phyloP scores from a whole-genome alignment of 495 filamentous ascomycete species.

The Talaromyces adpressus region DNA sequence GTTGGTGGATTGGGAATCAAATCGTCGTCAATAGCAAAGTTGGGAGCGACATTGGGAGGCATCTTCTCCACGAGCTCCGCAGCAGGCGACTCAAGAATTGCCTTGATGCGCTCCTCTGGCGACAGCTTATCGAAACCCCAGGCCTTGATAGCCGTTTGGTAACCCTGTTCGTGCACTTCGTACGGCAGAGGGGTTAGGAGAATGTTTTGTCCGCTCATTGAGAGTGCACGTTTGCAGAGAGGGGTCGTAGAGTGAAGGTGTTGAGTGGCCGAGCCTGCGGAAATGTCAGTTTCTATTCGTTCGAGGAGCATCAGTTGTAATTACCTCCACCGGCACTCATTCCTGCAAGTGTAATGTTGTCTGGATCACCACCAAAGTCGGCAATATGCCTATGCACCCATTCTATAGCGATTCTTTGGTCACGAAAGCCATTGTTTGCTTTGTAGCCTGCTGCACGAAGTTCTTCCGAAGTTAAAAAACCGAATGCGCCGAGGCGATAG shows the following conservation, averaged over 20 bases:
- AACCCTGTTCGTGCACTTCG: constrained; percentile 27
- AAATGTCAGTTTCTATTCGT: constrained; percentile 1
- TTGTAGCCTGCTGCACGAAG: constrained; percentile 23
- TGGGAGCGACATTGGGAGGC: constrained; percentile 18
- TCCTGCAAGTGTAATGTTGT: constrained; percentile 57
- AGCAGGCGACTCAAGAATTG: constrained; percentile 23
- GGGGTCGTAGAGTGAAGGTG: constrained; percentile 30
- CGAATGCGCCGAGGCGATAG: constrained; percentile 45
- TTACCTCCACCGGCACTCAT: constrained; percentile 57
- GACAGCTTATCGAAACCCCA: constrained; percentile 24
- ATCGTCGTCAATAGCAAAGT: constrained; percentile 29
- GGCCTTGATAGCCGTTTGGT: constrained; percentile 24
- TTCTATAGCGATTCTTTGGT: constrained; percentile 24
- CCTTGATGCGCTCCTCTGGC: constrained; percentile 23
- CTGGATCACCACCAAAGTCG: constrained; percentile 60
- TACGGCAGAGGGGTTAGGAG: constrained; percentile 22
- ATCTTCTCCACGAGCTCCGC: constrained; percentile 26
- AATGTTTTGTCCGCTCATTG: constrained; percentile 32
- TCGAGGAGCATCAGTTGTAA: background rate
- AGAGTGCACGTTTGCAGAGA: constrained; percentile 33
- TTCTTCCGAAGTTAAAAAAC: constrained; percentile 38
- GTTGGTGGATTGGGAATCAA: constrained; percentile 21
- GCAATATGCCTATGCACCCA: constrained; percentile 31
- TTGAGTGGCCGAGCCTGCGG: constrained; percentile 25
- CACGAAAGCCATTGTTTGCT: constrained; percentile 29